Evolutionary conservation across 345 rosid species (phyloP), one percentile per base, ranked within the genome.

Genomic region (Euphorbia peplus): DNA sequence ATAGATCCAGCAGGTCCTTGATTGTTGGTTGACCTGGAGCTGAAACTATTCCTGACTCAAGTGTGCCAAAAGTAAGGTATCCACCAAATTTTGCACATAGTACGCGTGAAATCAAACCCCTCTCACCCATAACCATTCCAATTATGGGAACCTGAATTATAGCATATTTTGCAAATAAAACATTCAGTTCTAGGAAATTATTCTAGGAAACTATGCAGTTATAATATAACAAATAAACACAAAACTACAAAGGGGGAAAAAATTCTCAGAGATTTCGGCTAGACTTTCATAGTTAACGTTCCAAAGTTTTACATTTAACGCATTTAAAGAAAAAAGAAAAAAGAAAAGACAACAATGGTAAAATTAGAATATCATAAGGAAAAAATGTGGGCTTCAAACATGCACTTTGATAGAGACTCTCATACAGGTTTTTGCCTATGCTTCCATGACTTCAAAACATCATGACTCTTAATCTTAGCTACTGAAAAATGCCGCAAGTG

Each of bases 21-120:
- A 91, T 78, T 18, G 88, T 89, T 51, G 98, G 98, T 79, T 93
- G 97, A 68, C 98, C 96, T 73, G 96, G 95, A 41, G 98, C 96
- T 22, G 98, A 91, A 72, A 86, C 84, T 71, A 82, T 70, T 63
- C 93, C 96, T 7, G 86, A 76, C 72, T 93, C 95, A 51, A 93
- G 87, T 51, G 93, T 85, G 12, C 95, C 97, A 78, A 93, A 93
- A 63, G 97, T 89, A 71, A 93, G 91, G 82, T 71, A 91, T 16
- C 96, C 97, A 75, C 97, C 96, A 60, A 84, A 93, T 80, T 93
- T 91, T 52, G 96, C 86, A 70, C 95, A 91, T 63, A 93, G 90
- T 69, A 93, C 78, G 72, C 98, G 84, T 44, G 97, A 93, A 64
- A 91, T 91, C 68, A 93, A 73, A 52, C 98, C 97, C 74, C 87